Evolutionary conservation across 176 grass and related monocot genomes (phyloP).

Genomic region (Bothriochloa decipiens): DNA sequence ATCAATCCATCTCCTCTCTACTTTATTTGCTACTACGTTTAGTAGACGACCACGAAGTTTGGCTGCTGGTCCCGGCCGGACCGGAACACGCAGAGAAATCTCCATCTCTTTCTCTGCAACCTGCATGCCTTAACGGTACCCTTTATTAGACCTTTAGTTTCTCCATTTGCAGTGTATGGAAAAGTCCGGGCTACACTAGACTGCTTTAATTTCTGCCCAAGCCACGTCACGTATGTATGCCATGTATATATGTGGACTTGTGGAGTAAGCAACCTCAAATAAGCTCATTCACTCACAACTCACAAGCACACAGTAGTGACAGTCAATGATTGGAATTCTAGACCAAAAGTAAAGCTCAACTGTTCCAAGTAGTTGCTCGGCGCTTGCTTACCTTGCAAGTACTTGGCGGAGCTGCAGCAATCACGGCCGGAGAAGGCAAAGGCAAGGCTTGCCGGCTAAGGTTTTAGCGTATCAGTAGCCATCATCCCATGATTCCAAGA

Average conservation of each 20-base stretch:
- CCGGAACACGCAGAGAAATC: too few relatives aligned
- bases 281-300: not conserved
- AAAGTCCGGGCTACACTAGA: not conserved
- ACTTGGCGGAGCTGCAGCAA: too few relatives aligned
- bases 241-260: not conserved
- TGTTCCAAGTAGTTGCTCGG: not conserved
- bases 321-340: not conserved
- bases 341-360: not conserved
- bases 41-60: too few relatives aligned
- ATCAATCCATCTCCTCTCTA: too few relatives aligned
- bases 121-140: too few relatives aligned
- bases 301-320: not conserved
- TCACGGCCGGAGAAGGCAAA: too few relatives aligned
- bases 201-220: not conserved
- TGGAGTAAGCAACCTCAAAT: not conserved
- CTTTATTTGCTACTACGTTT: too few relatives aligned
- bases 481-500: not conserved
- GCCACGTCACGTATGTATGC: not conserved
- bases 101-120: too few relatives aligned
- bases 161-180: not conserved
- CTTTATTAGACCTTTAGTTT: too few relatives aligned
- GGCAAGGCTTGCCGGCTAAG: slow-evolving; percentile 13
- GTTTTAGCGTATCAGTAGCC: not conserved
- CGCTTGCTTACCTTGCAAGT: slow-evolving; percentile 24
- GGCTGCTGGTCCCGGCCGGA: too few relatives aligned